Conservation (phyloP, 2,329 filamentous ascomycete species). For the Periconia digitata region DNA sequence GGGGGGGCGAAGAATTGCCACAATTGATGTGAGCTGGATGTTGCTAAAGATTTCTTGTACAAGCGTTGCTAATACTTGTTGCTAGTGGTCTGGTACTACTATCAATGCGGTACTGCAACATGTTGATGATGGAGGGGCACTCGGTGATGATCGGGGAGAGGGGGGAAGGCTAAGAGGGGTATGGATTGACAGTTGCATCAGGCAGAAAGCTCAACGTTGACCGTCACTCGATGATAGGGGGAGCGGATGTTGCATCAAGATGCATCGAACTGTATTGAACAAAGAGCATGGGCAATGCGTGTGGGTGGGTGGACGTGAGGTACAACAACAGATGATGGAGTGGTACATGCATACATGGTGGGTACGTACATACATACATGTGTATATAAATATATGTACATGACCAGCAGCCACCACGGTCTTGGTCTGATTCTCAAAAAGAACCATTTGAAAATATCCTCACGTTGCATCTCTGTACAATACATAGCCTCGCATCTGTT, state of each 20-base stretch:
- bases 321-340: too few relatives aligned
- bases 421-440: too few relatives aligned
- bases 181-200: slow-evolving; percentile 9
- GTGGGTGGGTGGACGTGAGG: neutral
- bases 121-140: neutral
- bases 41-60: too few relatives aligned
- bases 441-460: too few relatives aligned
- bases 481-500: too few relatives aligned
- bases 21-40: too few relatives aligned
- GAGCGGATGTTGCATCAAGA: slow-evolving; percentile 4
- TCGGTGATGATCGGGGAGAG: neutral
- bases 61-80: too few relatives aligned
- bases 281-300: neutral
- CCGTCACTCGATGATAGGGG: neutral
- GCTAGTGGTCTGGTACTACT: too few relatives aligned
- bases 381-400: neutral
- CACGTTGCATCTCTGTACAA: neutral
- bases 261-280: neutral
- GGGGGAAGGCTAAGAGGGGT: neutral
- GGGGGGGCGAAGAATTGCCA: too few relatives aligned
- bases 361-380: neutral
- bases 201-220: neutral
- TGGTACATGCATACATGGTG: too few relatives aligned
- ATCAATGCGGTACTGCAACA: neutral
- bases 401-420: too few relatives aligned